Conservation (phyloP, 1,284 basidiomycete genomes). For the Volvariella surrecta region DNA sequence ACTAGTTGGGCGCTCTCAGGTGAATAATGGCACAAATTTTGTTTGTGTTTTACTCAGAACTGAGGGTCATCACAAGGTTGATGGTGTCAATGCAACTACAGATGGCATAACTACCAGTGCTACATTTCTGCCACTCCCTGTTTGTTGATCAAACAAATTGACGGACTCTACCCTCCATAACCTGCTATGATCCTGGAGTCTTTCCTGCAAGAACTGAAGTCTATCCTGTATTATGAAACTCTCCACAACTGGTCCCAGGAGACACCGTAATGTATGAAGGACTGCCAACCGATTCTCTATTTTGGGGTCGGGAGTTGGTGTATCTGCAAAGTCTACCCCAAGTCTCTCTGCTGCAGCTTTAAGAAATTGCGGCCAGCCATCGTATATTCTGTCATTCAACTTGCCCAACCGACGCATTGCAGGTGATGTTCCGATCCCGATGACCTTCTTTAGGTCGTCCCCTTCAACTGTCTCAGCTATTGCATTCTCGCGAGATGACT, state of each 20-base stretch:
- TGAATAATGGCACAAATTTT: too few relatives aligned
- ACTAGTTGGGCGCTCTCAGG: slow-evolving; percentile 34
- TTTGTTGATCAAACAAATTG: slow-evolving; percentile 59
- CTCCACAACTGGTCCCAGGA: slow-evolving; percentile 43
- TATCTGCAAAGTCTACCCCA: slow-evolving; percentile 22
- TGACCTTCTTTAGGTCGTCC: slow-evolving; percentile 6
- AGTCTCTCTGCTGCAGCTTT: slow-evolving; percentile 26
- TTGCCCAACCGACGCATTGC: slow-evolving; percentile 37
- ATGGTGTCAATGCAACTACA: not conserved
- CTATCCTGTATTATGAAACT: slow-evolving; percentile 40
- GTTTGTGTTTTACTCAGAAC: not conserved
- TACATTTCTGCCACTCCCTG: slow-evolving; percentile 58
- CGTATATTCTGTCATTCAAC: slow-evolving; percentile 35
- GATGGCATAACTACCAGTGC: slow-evolving; percentile 37
- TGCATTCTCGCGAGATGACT: not conserved
- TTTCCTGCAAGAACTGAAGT: slow-evolving; percentile 32
- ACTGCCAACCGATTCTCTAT: slow-evolving; percentile 27
- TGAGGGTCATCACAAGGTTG: not conserved
- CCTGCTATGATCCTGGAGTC: slow-evolving; percentile 15
- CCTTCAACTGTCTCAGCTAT: not conserved
- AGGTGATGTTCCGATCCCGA: slow-evolving; percentile 25
- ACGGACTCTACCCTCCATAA: slow-evolving; percentile 32
- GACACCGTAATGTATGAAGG: slow-evolving; percentile 41
- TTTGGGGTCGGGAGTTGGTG: slow-evolving; percentile 3
- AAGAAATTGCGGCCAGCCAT: slow-evolving; percentile 37